Evolutionary conservation across 2,329 filamentous ascomycete species (phyloP), one percentile per base, ranked within the genome.

Genomic region (Hypocrella siamensis): DNA sequence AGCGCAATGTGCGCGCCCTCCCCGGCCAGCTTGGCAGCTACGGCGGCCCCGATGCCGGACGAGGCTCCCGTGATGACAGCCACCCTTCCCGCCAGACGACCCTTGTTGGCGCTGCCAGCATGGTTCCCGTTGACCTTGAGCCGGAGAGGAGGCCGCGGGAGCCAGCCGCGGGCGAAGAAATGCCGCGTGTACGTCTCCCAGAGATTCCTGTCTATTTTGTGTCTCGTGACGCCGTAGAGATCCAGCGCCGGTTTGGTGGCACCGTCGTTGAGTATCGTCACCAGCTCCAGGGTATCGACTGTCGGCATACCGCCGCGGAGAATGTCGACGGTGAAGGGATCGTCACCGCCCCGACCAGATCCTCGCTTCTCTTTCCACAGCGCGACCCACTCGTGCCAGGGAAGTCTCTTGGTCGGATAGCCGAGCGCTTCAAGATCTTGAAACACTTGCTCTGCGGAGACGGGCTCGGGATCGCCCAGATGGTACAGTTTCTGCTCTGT

Each of bases 281-380:
- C 77, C 28, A 70, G 72, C 36, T 68, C 64, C 31, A 86, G 53
- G 43, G 79, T 79, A 11, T 81, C 77, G 2, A 78, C 70, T 6
- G 67, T 77, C 1, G 81, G 81, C 80, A 86, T 85, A 37, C 81
- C 80, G 39, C 79, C 77, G 30, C 79, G 75, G 9, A 88, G 72
- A 41, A 86, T 82, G 41, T 85, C 79, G 21, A 81, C 70, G 0
- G 81, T 85, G 44, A 84, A 84, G 2, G 73, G 70, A 26, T 77
- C 78, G 31, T 81, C 74, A 19, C 75, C 76, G 38, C 70, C 69
- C 41, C 74, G 77, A 31, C 60, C 59, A 7, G 61, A 61, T 8
- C 75, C 74, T 42, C 79, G 60, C 57, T 78, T 75, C 51, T 82
- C 71, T 26, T 63, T 71, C 81, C 81, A 88, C 3, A 80, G 56